Percentiles rank a stretch among this genome's conserved stretches.
Conservation (phyloP, 148 eudicot species). For the Pouteria glomerata region DNA sequence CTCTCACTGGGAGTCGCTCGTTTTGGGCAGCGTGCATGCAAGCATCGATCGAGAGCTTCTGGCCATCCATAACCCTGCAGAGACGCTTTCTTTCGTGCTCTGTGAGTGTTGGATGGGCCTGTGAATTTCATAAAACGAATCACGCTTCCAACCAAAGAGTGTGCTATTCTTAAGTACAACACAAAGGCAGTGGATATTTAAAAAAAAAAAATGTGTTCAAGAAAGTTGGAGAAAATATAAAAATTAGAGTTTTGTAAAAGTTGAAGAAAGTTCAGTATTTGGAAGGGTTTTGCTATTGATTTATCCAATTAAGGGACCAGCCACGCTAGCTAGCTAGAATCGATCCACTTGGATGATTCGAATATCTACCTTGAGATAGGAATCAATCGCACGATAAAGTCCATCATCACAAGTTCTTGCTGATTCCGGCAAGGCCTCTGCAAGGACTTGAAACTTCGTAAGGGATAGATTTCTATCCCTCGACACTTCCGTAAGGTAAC, state of each 20-base stretch:
- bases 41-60: slow-evolving; percentile 91
- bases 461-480: slow-evolving; percentile 72
- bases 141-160: too few relatives aligned
- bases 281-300: too few relatives aligned
- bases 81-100: slow-evolving; percentile 90
- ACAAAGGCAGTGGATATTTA: too few relatives aligned
- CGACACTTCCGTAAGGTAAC: slow-evolving; percentile 89
- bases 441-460: slow-evolving; percentile 90
- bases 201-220: too few relatives aligned
- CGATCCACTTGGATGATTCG: too few relatives aligned
- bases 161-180: too few relatives aligned
- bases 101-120: slow-evolving; percentile 95
- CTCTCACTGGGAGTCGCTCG: slow-evolving; percentile 83
- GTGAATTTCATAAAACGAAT: slow-evolving; percentile 1
- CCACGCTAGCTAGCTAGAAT: too few relatives aligned
- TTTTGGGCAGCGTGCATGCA: slow-evolving; percentile 99
- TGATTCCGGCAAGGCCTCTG: slow-evolving; percentile 94
- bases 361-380: slow-evolving; percentile 99
- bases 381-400: slow-evolving; percentile 88
- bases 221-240: too few relatives aligned
- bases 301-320: too few relatives aligned
- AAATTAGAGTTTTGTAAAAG: too few relatives aligned
- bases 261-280: too few relatives aligned
- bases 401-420: slow-evolving; percentile 97
- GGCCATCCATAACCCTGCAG: slow-evolving; percentile 96